phyloP scores from a whole-genome alignment of 192 early-diverging fungal species.

The Coemansia sp. region DNA sequence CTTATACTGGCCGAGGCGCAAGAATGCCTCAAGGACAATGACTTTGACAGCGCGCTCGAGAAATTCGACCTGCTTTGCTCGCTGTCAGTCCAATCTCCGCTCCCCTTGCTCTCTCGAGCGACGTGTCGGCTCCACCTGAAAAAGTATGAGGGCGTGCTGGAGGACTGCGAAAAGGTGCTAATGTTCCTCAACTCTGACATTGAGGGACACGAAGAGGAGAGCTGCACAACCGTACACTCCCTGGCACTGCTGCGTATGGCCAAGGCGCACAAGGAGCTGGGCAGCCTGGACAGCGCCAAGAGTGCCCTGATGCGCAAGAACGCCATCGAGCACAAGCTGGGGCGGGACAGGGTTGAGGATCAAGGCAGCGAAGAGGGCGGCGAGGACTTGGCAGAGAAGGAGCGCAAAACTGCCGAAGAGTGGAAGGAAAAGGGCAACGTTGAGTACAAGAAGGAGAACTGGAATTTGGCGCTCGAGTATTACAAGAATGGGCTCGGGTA shows the following conservation, averaged over 20 bases:
- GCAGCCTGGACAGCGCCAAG: conserved; percentile 42
- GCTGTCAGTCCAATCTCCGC: conserved; percentile 48
- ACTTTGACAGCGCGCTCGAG: conserved; percentile 44
- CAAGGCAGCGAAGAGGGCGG: neutral
- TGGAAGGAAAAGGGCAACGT: conserved; percentile 53
- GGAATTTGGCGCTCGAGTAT: conserved; percentile 39
- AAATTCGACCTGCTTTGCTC: conserved; percentile 54
- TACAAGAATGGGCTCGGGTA: conserved; percentile 47
- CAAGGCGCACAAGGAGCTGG: conserved; percentile 54
- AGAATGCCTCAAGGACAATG: conserved; percentile 38
- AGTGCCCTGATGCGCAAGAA: conserved; percentile 51
- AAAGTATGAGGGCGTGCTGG: conserved; percentile 40
- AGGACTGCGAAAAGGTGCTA: conserved; percentile 51
- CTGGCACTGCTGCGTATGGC: conserved; percentile 54
- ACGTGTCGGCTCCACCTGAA: conserved; percentile 51
- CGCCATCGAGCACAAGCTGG: conserved; percentile 51
- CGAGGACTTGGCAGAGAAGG: conserved; percentile 7
- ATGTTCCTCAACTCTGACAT: conserved; percentile 51
- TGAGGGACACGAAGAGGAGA: conserved; percentile 37
- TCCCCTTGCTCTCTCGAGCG: conserved; percentile 47
- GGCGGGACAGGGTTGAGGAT: conserved; percentile 16
- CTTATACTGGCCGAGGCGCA: conserved; percentile 47
- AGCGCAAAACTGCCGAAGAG: conserved; percentile 30
- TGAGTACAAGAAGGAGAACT: conserved; percentile 48
- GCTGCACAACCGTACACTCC: conserved; percentile 52